phyloP scores from a whole-genome alignment of 2,329 filamentous ascomycete genomes.

The Metarhizium humberi region DNA sequence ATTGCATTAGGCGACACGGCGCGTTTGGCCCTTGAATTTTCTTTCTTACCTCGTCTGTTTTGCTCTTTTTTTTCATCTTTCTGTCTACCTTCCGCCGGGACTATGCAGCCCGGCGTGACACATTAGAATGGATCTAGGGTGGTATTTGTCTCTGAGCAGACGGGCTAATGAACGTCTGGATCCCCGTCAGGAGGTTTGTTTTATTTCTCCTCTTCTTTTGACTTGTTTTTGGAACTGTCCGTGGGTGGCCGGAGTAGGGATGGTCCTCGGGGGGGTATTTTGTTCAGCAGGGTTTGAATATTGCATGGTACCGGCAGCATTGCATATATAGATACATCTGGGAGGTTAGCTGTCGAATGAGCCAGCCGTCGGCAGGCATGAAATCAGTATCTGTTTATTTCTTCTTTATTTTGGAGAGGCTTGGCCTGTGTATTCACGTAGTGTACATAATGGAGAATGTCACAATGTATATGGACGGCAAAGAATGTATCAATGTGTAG shows the following conservation, averaged over 20 bases:
- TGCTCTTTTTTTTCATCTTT: background rate
- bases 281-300: background rate
- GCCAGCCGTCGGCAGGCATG: background rate
- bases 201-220: background rate
- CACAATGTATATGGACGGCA: background rate
- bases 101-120: background rate
- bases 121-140: constrained; percentile 3
- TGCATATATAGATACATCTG: constrained; percentile 3
- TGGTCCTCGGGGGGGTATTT: background rate
- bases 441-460: background rate
- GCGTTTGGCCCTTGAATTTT: background rate
- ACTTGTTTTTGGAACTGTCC: background rate
- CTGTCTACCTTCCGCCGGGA: background rate
- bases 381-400: background rate
- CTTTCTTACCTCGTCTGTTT: background rate
- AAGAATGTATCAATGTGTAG: background rate
- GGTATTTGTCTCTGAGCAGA: background rate
- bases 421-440: background rate
- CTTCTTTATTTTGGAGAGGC: background rate
- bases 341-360: constrained; percentile 3
- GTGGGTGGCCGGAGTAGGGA: background rate
- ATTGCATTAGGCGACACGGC: background rate
- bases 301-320: constrained; percentile 4
- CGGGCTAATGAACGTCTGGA: background rate
- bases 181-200: too few relatives aligned